Evolutionary conservation across 768 basidiomycete genomes (phyloP), one percentile per base, ranked within the genome.

Genomic region (Megacollybia marginata): DNA sequence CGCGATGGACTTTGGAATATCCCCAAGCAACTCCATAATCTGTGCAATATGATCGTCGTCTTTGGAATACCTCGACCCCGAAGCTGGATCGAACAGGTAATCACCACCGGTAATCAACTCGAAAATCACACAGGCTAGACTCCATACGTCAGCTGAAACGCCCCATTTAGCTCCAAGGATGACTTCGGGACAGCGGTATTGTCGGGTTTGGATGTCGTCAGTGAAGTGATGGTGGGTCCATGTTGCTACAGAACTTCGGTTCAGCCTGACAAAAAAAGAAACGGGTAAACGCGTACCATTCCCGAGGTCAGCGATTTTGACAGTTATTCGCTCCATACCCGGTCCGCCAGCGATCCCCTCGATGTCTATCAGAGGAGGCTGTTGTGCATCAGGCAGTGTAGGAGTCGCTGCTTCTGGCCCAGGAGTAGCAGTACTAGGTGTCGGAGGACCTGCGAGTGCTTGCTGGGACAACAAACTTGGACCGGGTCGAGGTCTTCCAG

Each of bases 31-130:
- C 69, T 99, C 95, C 65, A 97, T 91, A 55, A 98, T 91, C 70
- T 99, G 96, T 3, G 96, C 95, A 52, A 98, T 91, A 61, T 99
- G 94, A 61, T 92, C 89, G 63, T 94, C 92, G 66, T 95, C 92
- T 20, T 98, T 98, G 70, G 85, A 90, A 62, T 96, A 97, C 38
- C 93, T 83, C 44, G 90, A 85, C 2, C 95, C 95, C 1, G 90
- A 88, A 18, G 92, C 92, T 0, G 95, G 95, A 62, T 98, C 96
- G 62, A 99, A 99, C 34, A 99, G 79, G 67, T 98, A 99, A 65
- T 98, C 95, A 18, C 96, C 95, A 16, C 95, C 95, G 0, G 89
- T 92, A 55, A 98, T 81, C 38, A 98, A 80, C 63, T 98, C 95
- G 63, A 99, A 99, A 36, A 92, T 92, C 65, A 97, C 82, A 67